phyloP scores from a whole-genome alignment of 2,329 filamentous ascomycete genomes.

The Penicillium janthinellum region DNA sequence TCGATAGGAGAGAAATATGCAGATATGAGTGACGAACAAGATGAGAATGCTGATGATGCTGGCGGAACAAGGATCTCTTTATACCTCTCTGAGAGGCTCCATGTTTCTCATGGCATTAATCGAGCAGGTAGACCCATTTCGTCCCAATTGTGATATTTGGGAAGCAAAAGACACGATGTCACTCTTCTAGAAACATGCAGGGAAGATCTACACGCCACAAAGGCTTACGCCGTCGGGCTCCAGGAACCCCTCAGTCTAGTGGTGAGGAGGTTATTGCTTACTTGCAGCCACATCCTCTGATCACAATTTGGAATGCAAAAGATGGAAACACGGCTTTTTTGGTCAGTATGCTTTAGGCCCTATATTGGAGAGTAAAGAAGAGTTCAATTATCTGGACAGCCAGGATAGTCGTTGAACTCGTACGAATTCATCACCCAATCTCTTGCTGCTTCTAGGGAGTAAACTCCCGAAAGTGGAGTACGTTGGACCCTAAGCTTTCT shows the following conservation, averaged over 20 bases:
- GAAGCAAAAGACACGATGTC: neutral
- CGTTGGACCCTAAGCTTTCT: neutral
- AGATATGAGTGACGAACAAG: neutral
- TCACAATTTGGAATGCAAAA: too few relatives aligned
- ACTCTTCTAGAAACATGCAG: neutral
- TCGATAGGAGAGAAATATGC: neutral
- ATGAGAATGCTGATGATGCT: neutral
- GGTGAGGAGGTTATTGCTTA: neutral
- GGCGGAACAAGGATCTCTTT: neutral
- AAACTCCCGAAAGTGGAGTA: neutral
- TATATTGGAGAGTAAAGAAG: neutral
- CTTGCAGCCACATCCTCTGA: neutral
- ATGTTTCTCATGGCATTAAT: neutral
- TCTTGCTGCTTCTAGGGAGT: neutral
- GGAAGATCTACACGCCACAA: neutral
- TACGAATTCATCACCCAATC: too few relatives aligned
- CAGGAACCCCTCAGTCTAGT: neutral
- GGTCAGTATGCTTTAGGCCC: neutral
- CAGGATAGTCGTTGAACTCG: neutral
- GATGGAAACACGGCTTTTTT: too few relatives aligned
- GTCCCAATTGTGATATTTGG: neutral
- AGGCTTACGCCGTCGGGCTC: neutral
- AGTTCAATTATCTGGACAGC: neutral
- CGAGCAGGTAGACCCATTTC: neutral
- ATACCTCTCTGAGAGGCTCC: neutral